Percentiles rank a stretch among this genome's conserved stretches.
Evolutionary conservation across 2,329 filamentous ascomycete genomes (phyloP).

Genomic region (Arachnomyces sp.): DNA sequence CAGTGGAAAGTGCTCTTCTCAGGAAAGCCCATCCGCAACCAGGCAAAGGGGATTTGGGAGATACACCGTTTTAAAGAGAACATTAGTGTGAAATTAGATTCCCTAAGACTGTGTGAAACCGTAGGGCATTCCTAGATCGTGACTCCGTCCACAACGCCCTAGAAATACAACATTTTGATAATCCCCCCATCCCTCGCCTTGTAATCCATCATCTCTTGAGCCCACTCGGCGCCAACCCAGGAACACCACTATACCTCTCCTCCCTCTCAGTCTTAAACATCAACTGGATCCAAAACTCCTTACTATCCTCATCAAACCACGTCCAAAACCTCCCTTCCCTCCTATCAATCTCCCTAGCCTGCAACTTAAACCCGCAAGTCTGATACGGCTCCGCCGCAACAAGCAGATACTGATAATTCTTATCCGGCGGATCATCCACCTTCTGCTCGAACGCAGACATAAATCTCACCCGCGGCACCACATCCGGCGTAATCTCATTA

Average conservation of each 20-base stretch:
- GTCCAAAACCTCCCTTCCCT: conserved; percentile 81
- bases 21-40: too few relatives aligned
- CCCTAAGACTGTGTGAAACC: too few relatives aligned
- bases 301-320: conserved; percentile 91
- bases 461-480: conserved; percentile 78
- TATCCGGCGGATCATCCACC: conserved; percentile 83
- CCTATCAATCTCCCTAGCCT: conserved; percentile 84
- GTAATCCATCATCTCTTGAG: conserved; percentile 19
- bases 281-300: conserved; percentile 96
- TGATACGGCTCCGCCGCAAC: conserved; percentile 97
- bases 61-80: too few relatives aligned
- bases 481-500: conserved; percentile 72
- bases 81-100: too few relatives aligned
- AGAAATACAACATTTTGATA: too few relatives aligned
- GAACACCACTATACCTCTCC: conserved; percentile 68
- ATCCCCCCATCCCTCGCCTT: neutral
- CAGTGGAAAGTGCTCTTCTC: too few relatives aligned
- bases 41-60: too few relatives aligned
- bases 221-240: conserved; percentile 49
- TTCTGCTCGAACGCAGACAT: conserved; percentile 98
- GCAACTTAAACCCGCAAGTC: conserved; percentile 93
- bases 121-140: too few relatives aligned
- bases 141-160: too few relatives aligned
- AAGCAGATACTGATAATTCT: conserved; percentile 87
- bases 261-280: conserved; percentile 98